Conservation (phyloP, 106 monocot species). For the Apostasia shenzhenica region DNA sequence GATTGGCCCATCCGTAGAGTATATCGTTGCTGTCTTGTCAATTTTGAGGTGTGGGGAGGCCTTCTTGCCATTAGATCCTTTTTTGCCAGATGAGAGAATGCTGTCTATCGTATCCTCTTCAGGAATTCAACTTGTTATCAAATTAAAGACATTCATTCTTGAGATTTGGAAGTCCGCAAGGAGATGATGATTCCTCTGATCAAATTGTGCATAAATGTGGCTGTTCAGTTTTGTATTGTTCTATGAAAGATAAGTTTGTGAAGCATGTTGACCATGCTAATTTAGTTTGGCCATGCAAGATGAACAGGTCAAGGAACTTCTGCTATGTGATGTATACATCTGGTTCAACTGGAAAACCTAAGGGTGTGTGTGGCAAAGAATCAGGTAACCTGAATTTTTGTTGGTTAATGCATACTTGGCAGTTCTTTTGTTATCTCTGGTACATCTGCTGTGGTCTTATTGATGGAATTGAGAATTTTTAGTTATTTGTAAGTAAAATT, state of each 20-base stretch:
- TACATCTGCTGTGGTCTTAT: not conserved
- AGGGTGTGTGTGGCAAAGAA: constrained; percentile 92
- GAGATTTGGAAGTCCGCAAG: not conserved
- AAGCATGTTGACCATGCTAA: constrained; percentile 17
- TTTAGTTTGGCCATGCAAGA: constrained; percentile 73
- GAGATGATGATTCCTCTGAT: constrained; percentile 9
- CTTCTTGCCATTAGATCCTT: constrained; percentile 85
- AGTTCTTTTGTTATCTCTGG: not conserved
- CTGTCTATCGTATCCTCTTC: constrained; percentile 45
- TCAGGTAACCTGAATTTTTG: constrained; percentile 41
- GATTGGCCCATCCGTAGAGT: constrained; percentile 74
- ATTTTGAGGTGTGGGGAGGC: constrained; percentile 76
- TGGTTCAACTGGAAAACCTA: constrained; percentile 88
- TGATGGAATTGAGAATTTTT: not conserved
- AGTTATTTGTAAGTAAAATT: not conserved
- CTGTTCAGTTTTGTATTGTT: constrained; percentile 43
- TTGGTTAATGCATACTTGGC: not conserved
- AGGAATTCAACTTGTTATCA: constrained; percentile 35
- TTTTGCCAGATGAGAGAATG: constrained; percentile 74
- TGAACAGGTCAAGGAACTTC: constrained; percentile 40
- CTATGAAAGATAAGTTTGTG: constrained; percentile 18
- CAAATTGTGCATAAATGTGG: constrained; percentile 18
- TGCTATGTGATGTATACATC: constrained; percentile 97
- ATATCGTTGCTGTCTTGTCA: constrained; percentile 66
- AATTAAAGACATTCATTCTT: not conserved